These are phyloP conservation scores for Calonectria hongkongensis DNA, from an alignment of 2,329 filamentous ascomycete genomes.

Conservation along the genomic window DNA sequence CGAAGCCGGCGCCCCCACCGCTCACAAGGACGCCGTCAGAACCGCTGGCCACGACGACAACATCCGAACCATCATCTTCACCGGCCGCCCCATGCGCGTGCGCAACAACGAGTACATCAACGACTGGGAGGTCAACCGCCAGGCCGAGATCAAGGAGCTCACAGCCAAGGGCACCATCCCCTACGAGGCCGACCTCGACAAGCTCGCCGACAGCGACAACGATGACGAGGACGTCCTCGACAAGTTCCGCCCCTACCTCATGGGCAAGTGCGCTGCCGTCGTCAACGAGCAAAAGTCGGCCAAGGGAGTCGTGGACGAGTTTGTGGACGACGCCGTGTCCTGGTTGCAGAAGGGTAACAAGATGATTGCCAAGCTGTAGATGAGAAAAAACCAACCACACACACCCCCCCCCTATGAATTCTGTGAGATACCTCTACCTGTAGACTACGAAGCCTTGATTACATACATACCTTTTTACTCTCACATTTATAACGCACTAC, in stretches of 20 bases:
- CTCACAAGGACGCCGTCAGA: conserved; percentile 95
- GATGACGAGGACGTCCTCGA: conserved; percentile 90
- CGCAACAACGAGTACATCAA: conserved; percentile 94
- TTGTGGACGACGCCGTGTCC: conserved; percentile 87
- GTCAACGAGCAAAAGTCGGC: conserved; percentile 94
- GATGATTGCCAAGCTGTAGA: conserved; percentile 82
- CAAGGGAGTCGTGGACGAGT: conserved; percentile 95
- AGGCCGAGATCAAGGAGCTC: conserved; percentile 92
- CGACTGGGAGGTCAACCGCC: conserved; percentile 96
- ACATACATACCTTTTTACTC: conserved; percentile 4
- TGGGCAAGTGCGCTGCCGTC: conserved; percentile 97
- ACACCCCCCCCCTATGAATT: conserved; percentile 29
- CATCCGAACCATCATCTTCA: conserved; percentile 98
- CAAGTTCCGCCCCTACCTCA: conserved; percentile 91
- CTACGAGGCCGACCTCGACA: conserved; percentile 95
- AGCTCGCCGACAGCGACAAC: conserved; percentile 78
- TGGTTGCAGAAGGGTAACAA: conserved; percentile 81
- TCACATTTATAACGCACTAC: conserved; percentile 36
- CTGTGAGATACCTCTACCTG: conserved; percentile 42
- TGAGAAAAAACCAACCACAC: neutral
- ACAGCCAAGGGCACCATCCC: conserved; percentile 93
- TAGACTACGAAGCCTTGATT: conserved; percentile 50
- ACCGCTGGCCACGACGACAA: conserved; percentile 97
- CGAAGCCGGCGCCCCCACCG: conserved; percentile 93
- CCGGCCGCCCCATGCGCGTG: conserved; percentile 94